A percentile compares a stretch with the other conserved stretches of the same genome.
Evolutionary conservation across 108 stramenopile species (phyloP).

Genomic region (Pseudonitzschia pungens): DNA sequence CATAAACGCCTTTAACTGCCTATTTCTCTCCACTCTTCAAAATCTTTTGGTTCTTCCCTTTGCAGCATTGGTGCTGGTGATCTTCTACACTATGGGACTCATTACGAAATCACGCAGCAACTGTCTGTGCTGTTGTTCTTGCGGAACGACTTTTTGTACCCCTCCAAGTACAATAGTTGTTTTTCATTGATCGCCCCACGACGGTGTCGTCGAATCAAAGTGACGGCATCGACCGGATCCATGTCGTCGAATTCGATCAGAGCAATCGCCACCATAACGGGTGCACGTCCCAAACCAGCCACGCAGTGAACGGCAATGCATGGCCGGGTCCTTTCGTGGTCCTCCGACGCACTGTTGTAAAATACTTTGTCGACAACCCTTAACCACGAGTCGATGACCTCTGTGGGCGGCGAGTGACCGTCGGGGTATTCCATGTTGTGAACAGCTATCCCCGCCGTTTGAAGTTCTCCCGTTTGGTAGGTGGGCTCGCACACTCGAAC

Average conservation of each 20-base stretch:
- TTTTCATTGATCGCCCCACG: constrained; percentile 96
- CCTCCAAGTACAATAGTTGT: constrained; percentile 92
- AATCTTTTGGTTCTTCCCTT: too few relatives aligned
- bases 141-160: constrained; percentile 69
- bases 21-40: too few relatives aligned
- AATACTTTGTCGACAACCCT: constrained; percentile 84
- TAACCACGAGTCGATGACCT: constrained; percentile 86
- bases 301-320: constrained; percentile 98
- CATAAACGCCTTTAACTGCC: too few relatives aligned
- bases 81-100: neutral
- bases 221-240: constrained; percentile 93
- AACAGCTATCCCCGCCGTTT: constrained; percentile 82
- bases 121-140: constrained; percentile 20
- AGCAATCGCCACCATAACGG: constrained; percentile 96
- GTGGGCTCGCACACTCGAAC: constrained; percentile 95
- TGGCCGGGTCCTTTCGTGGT: neutral
- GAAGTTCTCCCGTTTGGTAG: constrained; percentile 75
- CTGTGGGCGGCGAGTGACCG: constrained; percentile 85
- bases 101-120: constrained; percentile 50
- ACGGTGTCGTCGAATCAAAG: constrained; percentile 84
- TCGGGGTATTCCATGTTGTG: constrained; percentile 96
- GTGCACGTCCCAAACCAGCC: constrained; percentile 96
- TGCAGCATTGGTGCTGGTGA: too few relatives aligned
- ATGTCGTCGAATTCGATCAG: constrained; percentile 90
- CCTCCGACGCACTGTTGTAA: constrained; percentile 20